A percentile compares a stretch with the other conserved stretches of the same genome.
Conservation (phyloP, 345 rosid genomes). For the Hibiscus mutabilis region DNA sequence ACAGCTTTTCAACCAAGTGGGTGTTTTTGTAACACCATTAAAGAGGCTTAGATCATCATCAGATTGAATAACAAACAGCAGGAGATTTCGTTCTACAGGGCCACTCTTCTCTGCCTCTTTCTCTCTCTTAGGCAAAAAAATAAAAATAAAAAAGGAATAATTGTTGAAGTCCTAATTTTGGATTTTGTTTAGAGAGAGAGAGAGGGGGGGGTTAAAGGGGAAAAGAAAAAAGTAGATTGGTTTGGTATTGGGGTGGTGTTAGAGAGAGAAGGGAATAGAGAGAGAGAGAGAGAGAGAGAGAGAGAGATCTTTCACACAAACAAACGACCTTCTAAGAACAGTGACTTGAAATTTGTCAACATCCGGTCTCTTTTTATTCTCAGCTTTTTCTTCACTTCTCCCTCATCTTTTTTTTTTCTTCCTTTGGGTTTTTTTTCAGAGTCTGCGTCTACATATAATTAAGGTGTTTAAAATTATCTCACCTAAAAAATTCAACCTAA, state of each 20-base stretch:
- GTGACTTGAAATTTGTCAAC: slow-evolving; percentile 59
- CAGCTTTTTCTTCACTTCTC: slow-evolving; percentile 44
- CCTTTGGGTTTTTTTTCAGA: slow-evolving; percentile 4
- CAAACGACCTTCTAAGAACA: slow-evolving; percentile 22
- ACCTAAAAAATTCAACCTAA: too few relatives aligned
- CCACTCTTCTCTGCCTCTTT: slow-evolving; percentile 39
- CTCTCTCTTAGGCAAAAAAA: slow-evolving; percentile 11
- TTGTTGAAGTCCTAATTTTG: slow-evolving; percentile 4
- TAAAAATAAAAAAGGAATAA: slow-evolving; percentile 17
- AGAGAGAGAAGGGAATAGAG: slow-evolving; percentile 27
- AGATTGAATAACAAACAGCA: slow-evolving; percentile 21
- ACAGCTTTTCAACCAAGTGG: slow-evolving; percentile 28
- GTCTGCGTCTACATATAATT: background rate
- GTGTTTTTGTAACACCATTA: slow-evolving; percentile 39
- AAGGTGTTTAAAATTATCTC: too few relatives aligned
- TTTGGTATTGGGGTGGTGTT: slow-evolving; percentile 14
- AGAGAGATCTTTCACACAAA: slow-evolving; percentile 49
- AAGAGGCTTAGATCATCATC: slow-evolving; percentile 62
- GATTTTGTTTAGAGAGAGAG: slow-evolving; percentile 22
- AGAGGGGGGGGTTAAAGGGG: slow-evolving; percentile 23
- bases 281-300: slow-evolving; percentile 29
- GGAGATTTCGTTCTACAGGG: slow-evolving; percentile 80
- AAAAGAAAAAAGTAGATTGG: slow-evolving; percentile 23
- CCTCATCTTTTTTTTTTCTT: background rate
- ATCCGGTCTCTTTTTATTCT: slow-evolving; percentile 84